Evolutionary conservation across 2,329 filamentous ascomycete species (phyloP).

Genomic region (Colletotrichum sp.): DNA sequence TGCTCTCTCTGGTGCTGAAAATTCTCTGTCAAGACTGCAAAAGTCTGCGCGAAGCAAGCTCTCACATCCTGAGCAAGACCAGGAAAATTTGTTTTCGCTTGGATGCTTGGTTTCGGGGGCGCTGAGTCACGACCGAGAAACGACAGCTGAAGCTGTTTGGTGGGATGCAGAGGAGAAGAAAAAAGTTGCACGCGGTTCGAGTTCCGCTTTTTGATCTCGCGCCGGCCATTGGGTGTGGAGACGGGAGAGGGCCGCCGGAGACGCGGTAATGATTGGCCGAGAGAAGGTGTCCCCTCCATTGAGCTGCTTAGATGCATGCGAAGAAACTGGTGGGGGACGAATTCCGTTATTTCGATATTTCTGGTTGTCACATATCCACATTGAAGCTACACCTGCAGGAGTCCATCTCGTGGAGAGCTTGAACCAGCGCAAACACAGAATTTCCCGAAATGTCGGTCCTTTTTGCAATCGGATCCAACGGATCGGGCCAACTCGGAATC

Average conservation of each 20-base stretch:
- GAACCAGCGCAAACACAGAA: neutral
- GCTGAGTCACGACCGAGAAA: neutral
- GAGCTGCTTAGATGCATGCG: constrained; percentile 6
- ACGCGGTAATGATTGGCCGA: constrained; percentile 21
- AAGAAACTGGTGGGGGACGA: constrained; percentile 19
- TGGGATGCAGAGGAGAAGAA: neutral
- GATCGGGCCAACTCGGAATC: constrained; percentile 76
- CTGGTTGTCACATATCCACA: neutral
- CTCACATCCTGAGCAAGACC: constrained; percentile 22
- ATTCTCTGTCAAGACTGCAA: neutral
- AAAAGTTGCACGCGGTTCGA: neutral
- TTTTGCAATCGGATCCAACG: constrained; percentile 78
- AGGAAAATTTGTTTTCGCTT: neutral
- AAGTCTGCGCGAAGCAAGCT: constrained; percentile 16
- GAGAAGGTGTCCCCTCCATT: neutral
- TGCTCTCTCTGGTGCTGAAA: neutral
- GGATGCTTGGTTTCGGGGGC: neutral
- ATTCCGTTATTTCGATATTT: neutral
- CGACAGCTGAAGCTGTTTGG: neutral
- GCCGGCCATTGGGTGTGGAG: neutral
- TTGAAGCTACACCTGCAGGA: neutral
- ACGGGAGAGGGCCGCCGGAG: neutral
- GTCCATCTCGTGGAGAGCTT: neutral
- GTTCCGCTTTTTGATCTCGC: constrained; percentile 21
- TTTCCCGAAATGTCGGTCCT: constrained; percentile 52